Percentiles rank a stretch among this genome's conserved stretches.
Evolutionary conservation across 345 rosid species (phyloP).

Genomic region (Fremontodendron californicum): DNA sequence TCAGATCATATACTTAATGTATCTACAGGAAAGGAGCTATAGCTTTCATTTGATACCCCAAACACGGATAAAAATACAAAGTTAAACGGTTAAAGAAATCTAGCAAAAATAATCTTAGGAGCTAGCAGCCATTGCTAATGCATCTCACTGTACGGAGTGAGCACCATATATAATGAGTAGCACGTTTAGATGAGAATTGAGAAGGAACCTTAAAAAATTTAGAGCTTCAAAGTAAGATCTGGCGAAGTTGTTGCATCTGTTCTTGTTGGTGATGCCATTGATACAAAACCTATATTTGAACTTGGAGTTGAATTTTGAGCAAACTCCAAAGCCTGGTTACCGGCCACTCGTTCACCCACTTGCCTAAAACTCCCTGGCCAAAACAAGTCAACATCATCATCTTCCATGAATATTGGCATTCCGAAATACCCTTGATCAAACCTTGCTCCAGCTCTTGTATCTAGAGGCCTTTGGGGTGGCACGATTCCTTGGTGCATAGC

Average conservation of each 20-base stretch:
- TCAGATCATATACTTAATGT: too few relatives aligned
- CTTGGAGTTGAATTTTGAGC: conserved; percentile 30
- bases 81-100: background rate
- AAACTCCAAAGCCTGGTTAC: conserved; percentile 18
- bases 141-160: conserved; percentile 35
- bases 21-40: too few relatives aligned
- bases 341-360: conserved; percentile 32
- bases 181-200: too few relatives aligned
- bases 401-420: conserved; percentile 59
- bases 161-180: background rate
- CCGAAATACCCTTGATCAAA: conserved; percentile 58
- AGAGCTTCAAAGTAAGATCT: conserved; percentile 88
- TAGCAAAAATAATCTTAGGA: conserved; percentile 5
- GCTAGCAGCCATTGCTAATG: conserved; percentile 17
- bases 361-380: conserved; percentile 97
- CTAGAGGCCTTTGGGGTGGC: conserved; percentile 36
- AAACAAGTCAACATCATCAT: conserved; percentile 51
- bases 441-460: conserved; percentile 44
- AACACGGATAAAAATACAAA: background rate
- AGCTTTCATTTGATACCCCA: background rate
- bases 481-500: conserved; percentile 43
- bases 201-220: too few relatives aligned
- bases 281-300: conserved; percentile 32
- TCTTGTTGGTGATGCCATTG: conserved; percentile 27
- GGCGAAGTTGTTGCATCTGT: conserved; percentile 48